phyloP scores from a whole-genome alignment of 768 basidiomycete genomes.

The Suillus ampliporus region DNA sequence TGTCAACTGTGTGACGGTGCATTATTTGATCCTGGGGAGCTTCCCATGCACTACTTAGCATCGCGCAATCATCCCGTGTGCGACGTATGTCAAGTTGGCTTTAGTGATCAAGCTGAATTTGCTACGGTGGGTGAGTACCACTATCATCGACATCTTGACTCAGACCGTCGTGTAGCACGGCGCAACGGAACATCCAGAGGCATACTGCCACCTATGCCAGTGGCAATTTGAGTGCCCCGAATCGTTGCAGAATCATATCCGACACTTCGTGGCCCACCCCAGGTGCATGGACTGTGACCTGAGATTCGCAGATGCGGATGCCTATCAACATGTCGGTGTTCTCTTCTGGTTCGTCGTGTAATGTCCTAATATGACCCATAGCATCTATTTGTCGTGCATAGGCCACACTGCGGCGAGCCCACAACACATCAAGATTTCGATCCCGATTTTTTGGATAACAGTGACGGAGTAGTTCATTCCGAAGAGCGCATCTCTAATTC shows the following conservation, averaged over 20 bases:
- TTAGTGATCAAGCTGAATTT: conserved; percentile 33
- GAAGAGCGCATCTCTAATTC: conserved; percentile 14
- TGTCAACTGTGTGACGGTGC: conserved; percentile 37
- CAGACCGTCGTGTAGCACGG: conserved; percentile 31
- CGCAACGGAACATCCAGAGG: conserved; percentile 36
- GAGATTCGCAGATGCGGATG: conserved; percentile 46
- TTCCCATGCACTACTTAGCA: conserved; percentile 30
- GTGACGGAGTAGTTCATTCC: neutral
- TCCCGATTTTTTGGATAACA: conserved; percentile 7
- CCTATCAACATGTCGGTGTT: conserved; percentile 42
- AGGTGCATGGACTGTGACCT: conserved; percentile 48
- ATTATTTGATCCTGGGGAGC: conserved; percentile 27
- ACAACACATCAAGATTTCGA: conserved; percentile 1
- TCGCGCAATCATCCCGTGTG: conserved; percentile 36
- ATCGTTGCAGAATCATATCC: conserved; percentile 46
- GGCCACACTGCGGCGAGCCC: conserved; percentile 16
- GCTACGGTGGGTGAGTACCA: conserved; percentile 27
- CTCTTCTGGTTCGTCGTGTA: conserved; percentile 4
- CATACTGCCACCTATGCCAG: conserved; percentile 42
- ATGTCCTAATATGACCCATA: conserved; percentile 8
- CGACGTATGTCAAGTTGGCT: conserved; percentile 32
- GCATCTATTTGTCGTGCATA: conserved; percentile 36
- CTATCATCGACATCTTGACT: conserved; percentile 17
- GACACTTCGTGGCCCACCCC: conserved; percentile 49
- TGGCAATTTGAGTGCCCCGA: conserved; percentile 46